Conservation (phyloP, 2,329 filamentous ascomycete species). For the Purpureocillium lavendulum region DNA sequence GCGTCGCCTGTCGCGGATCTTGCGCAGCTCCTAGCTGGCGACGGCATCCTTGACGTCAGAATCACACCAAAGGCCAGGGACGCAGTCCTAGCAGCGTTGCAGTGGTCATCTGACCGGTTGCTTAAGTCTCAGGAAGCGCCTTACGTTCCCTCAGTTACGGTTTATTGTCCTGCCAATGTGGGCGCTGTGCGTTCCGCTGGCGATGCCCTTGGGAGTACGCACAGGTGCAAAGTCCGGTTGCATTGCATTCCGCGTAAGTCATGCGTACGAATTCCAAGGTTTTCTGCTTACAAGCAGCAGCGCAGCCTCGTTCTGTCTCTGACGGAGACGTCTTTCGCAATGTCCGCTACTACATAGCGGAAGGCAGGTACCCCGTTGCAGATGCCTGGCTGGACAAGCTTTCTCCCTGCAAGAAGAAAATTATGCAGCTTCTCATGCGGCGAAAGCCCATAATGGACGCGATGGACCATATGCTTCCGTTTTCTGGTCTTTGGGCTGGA, state of each 20-base stretch:
- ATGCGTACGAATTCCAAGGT: too few relatives aligned
- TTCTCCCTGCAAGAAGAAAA: background rate
- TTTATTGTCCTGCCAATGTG: background rate
- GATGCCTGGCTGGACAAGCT: slow-evolving; percentile 3
- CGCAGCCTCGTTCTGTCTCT: background rate
- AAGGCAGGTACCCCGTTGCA: background rate
- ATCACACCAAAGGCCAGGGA: background rate
- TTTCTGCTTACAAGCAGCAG: background rate
- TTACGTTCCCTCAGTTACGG: background rate
- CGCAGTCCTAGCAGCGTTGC: background rate
- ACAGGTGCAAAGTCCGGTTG: background rate
- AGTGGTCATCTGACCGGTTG: background rate
- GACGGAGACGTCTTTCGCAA: slow-evolving; percentile 1
- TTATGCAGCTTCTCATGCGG: slow-evolving; percentile 1
- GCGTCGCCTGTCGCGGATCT: background rate
- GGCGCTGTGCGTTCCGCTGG: background rate
- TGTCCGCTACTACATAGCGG: background rate
- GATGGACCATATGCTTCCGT: slow-evolving; percentile 2
- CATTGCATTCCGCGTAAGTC: background rate
- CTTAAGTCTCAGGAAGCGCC: background rate
- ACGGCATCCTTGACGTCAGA: background rate
- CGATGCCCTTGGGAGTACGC: background rate
- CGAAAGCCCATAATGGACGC: background rate
- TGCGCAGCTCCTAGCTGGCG: too few relatives aligned
- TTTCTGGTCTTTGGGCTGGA: slow-evolving; percentile 2